A percentile compares a stretch with the other conserved stretches of the same genome.
phyloP scores from a whole-genome alignment of 2,329 filamentous ascomycete species.

The Talaromyces piceae region DNA sequence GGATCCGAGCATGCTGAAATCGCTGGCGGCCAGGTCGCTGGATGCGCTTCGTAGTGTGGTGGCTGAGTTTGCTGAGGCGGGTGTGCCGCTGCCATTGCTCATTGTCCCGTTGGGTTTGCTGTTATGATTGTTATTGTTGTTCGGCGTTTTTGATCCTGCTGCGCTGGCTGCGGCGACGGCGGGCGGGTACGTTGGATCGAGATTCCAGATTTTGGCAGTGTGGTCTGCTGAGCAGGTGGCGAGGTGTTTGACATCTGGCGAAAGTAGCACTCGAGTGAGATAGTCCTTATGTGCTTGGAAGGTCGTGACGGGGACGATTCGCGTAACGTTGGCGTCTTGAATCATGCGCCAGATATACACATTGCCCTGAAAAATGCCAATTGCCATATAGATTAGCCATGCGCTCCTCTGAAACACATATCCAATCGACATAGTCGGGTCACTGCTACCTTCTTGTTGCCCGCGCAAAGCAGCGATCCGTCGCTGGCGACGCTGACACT shows the following conservation, averaged over 20 bases:
- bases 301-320: slow-evolving; percentile 76
- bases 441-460: slow-evolving; percentile 69
- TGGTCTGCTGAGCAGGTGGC: slow-evolving; percentile 93
- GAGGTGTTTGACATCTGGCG: slow-evolving; percentile 87
- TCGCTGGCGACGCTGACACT: slow-evolving; percentile 96
- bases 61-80: neutral
- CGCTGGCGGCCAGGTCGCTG: slow-evolving; percentile 9
- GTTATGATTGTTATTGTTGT: no score
- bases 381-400: neutral
- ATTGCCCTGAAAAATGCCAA: slow-evolving; percentile 59
- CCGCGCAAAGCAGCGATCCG: slow-evolving; percentile 84
- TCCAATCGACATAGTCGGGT: neutral
- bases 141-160: slow-evolving; percentile 11
- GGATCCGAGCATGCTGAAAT: slow-evolving; percentile 7
- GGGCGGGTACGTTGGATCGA: slow-evolving; percentile 57
- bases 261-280: slow-evolving; percentile 84
- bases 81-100: slow-evolving; percentile 2
- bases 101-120: slow-evolving; percentile 6
- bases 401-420: neutral
- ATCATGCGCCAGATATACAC: slow-evolving; percentile 96
- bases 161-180: slow-evolving; percentile 28
- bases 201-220: slow-evolving; percentile 92
- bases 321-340: slow-evolving; percentile 72
- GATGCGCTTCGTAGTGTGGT: slow-evolving; percentile 4
- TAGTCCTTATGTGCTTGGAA: slow-evolving; percentile 89